Evolutionary conservation across 345 rosid species (phyloP).

Genomic region (Lepidium didymum): DNA sequence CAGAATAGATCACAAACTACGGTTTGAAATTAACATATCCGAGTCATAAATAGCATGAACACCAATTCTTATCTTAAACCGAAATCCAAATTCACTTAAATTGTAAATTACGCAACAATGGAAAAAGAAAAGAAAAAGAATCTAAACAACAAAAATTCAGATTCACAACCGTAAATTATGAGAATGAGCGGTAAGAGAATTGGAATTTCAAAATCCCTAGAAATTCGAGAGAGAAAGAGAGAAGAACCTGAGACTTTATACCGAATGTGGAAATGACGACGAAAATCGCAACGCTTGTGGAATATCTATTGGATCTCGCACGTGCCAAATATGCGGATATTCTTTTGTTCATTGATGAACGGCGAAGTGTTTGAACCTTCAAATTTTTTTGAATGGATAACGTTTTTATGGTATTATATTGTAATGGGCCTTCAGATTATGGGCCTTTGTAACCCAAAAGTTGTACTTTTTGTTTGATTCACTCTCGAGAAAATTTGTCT

Average conservation of each 20-base stretch:
- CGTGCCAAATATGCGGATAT: slow-evolving; percentile 32
- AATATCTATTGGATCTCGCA: slow-evolving; percentile 15
- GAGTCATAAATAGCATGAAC: not conserved
- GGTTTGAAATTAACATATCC: not conserved
- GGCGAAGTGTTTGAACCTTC: not conserved
- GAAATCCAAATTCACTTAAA: not conserved
- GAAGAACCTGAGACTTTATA: not conserved
- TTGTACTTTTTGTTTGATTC: not conserved
- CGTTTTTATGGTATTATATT: not conserved
- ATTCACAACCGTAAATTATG: not conserved
- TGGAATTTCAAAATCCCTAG: not conserved
- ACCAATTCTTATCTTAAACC: not conserved
- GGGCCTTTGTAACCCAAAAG: not conserved
- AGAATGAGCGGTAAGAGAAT: slow-evolving; percentile 5
- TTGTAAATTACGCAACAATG: not conserved
- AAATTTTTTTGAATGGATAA: not conserved
- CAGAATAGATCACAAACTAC: slow-evolving; percentile 3
- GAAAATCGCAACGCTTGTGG: not conserved
- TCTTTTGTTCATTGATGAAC: slow-evolving; percentile 1
- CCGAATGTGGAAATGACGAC: not conserved
- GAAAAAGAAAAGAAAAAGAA: not conserved
- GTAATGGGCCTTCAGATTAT: not conserved
- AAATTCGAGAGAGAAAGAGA: not conserved
- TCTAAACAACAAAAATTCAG: not conserved
- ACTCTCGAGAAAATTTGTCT: no score